These are phyloP conservation scores for Fagus sylvatica DNA, from an alignment of 306 rosid genomes.

Conservation along the genomic window DNA sequence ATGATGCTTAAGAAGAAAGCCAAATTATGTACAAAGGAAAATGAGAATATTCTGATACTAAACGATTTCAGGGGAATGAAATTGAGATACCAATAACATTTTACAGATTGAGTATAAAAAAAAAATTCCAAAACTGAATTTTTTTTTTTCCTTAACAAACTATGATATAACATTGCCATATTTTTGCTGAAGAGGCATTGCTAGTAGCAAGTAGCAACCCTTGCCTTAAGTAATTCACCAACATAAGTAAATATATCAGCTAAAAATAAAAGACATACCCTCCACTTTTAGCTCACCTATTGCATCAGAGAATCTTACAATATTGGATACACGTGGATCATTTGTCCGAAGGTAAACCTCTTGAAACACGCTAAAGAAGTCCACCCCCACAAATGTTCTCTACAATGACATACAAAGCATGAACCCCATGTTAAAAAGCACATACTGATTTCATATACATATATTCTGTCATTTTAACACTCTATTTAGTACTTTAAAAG, in stretches of 20 bases:
- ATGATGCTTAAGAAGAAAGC: not conserved
- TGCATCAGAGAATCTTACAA: conserved; percentile 86
- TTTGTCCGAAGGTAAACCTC: conserved; percentile 79
- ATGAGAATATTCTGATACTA: not conserved
- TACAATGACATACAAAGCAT: conserved; percentile 36
- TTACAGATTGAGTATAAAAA: not conserved
- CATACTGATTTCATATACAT: not conserved
- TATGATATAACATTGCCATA: not conserved
- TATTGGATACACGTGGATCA: conserved; percentile 83
- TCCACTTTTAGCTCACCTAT: conserved; percentile 97
- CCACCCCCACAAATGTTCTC: conserved; percentile 98
- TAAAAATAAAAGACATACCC: conserved; percentile 43
- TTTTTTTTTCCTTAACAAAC: not conserved
- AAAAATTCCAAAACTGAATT: not conserved
- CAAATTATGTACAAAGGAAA: not conserved
- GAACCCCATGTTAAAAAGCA: no score
- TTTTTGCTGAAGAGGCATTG: not conserved
- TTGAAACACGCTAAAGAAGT: conserved; percentile 82
- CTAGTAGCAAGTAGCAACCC: no score
- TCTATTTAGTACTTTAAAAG: not conserved
- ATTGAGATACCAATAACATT: no score
- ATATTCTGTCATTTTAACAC: not conserved
- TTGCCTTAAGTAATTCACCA: not conserved
- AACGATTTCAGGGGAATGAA: not conserved
- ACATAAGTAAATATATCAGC: not conserved